These are phyloP conservation scores for Fragaria vesca DNA, from an alignment of 306 rosid genomes.

Conservation along the genomic window DNA sequence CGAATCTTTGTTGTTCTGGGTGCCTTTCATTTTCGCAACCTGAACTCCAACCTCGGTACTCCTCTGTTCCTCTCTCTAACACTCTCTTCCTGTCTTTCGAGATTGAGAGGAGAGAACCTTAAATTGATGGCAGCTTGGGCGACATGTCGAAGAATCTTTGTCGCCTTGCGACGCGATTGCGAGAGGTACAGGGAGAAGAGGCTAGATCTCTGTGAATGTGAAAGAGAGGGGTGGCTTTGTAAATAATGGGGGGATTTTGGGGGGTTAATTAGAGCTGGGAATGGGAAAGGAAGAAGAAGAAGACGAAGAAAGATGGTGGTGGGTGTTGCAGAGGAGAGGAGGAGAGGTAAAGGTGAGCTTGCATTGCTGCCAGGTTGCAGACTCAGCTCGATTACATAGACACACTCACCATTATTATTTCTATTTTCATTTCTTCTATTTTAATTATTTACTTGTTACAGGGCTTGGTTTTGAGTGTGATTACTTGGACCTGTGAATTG, in stretches of 20 bases:
- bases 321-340: conserved; percentile 11
- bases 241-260: not conserved
- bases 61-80: not conserved
- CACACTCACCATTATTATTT: not conserved
- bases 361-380: conserved; percentile 40
- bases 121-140: not conserved
- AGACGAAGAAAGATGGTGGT: not conserved
- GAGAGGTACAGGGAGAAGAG: not conserved
- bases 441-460: not conserved
- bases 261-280: not conserved
- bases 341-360: conserved; percentile 10
- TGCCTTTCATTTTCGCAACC: conserved; percentile 47
- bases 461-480: not conserved
- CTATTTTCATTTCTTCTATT: not conserved
- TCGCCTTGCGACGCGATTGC: not conserved
- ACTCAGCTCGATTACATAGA: not conserved
- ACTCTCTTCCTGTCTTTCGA: not conserved
- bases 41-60: not conserved
- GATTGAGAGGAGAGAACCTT: not conserved
- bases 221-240: not conserved
- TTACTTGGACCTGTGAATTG: not conserved
- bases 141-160: not conserved
- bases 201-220: not conserved
- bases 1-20: conserved; percentile 42
- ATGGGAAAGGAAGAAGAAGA: not conserved